Evolutionary conservation across 345 rosid species (phyloP), one percentile per base, ranked within the genome.

Genomic region (Ricinus communis): DNA sequence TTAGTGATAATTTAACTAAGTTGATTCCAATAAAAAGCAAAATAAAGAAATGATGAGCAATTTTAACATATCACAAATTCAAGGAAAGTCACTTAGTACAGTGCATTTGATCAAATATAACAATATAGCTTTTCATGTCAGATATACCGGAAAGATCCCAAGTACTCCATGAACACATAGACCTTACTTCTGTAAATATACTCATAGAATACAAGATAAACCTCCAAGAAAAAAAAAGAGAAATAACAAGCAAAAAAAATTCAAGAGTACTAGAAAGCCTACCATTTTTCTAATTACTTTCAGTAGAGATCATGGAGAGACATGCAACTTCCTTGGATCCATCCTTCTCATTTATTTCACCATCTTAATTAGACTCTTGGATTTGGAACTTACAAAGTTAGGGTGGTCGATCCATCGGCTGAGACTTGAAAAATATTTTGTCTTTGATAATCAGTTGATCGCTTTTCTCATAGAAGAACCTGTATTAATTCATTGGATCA

Each of bases 241-340:
- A 16, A 13, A 65, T 24, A 68, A 52, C 28, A 70, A 43, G 38
- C 57, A 73, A 59, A 51, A 16, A 38, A 78, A 60, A 53, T 63
- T 27, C 53, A 52, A 81, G 72, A 61, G n/a, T 66, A 55, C 27
- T 41, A 43, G 24, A 8, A 68, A 68, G 52, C 76, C 77, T 79
- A 74, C 83, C 81, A 71, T 68, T 68, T 62, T 58, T 49, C 51
- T 38, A 30, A 25, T 22, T 65, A 72, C 67, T 66, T 52, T 64
- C 60, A 61, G 38, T 47, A 33, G 80, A 66, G 80, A 66, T 60
- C 59, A 71, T 21, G 69, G 49, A 58, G 38, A 58, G 36, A 38
- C 15, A n/a, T 9, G 2, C 21, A 25, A 55, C 5, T 64, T 31
- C 63, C 31, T 64, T 64, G 5, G 70, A 30, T 56, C 41, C 51